These are phyloP conservation scores for Ogataea degrootiae DNA, from an alignment of 805 yeast genomes.

Conservation along the genomic window DNA sequence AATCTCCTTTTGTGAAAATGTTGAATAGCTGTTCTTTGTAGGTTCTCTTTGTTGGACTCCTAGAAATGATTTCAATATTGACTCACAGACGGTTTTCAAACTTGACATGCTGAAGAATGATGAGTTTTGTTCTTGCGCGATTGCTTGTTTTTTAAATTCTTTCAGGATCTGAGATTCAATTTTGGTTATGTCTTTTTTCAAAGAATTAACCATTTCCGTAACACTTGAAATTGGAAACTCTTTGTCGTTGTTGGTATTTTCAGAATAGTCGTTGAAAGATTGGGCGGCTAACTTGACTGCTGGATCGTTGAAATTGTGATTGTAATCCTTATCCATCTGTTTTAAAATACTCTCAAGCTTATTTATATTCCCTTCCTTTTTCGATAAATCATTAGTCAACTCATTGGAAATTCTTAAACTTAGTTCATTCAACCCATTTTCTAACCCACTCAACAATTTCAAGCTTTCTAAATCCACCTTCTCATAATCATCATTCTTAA, in stretches of 20 bases:
- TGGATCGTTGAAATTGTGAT: constrained; percentile 79
- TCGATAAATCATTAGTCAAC: constrained; percentile 1
- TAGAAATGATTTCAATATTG: constrained; percentile 18
- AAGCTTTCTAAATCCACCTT: background rate
- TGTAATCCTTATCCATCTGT: constrained; percentile 53
- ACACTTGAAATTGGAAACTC: constrained; percentile 1
- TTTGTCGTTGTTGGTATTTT: constrained; percentile 24
- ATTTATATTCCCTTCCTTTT: constrained; percentile 16
- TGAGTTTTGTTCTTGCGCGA: background rate
- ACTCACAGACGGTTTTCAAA: constrained; percentile 2
- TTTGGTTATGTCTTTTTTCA: constrained; percentile 5
- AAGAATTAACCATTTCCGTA: constrained; percentile 1
- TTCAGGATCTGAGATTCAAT: constrained; percentile 3
- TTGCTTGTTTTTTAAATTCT: background rate
- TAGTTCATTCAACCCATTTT: constrained; percentile 10
- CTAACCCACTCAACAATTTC: constrained; percentile 9
- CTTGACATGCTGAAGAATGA: background rate
- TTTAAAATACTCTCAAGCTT: constrained; percentile 44
- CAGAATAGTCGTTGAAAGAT: constrained; percentile 43
- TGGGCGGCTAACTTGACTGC: constrained; percentile 75
- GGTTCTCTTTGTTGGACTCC: constrained; percentile 11
- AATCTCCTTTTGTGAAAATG: constrained; percentile 7
- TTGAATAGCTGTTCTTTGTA: background rate
- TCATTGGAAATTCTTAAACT: constrained; percentile 1
- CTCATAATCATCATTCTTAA: background rate